Evolutionary conservation across 257 asterid genomes (phyloP).

Genomic region (Fraxinus pennsylvanica): DNA sequence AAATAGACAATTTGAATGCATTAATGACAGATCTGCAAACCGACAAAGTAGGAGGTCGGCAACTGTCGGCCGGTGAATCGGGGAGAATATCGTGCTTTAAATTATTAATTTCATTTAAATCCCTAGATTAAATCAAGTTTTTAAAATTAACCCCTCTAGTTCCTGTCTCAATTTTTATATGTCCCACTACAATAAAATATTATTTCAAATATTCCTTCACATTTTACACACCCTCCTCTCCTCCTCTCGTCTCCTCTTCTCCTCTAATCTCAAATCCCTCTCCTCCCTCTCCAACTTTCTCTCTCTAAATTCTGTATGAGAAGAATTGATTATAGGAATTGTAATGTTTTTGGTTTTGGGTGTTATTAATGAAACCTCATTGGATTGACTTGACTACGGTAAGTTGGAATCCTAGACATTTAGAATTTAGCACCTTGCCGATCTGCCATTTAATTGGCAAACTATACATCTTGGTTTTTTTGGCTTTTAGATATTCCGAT

Average conservation of each 20-base stretch:
- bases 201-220: slow-evolving; percentile 44
- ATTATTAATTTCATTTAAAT: background rate
- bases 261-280: slow-evolving; percentile 1
- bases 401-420: slow-evolving; percentile 21
- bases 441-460: slow-evolving; percentile 12
- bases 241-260: background rate
- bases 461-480: background rate
- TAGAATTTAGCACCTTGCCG: slow-evolving; percentile 10
- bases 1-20: background rate
- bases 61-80: background rate
- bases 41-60: slow-evolving; percentile 66
- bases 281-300: slow-evolving; percentile 16
- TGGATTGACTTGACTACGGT: slow-evolving; percentile 58
- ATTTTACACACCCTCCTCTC: slow-evolving; percentile 13
- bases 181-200: slow-evolving; percentile 31
- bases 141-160: slow-evolving; percentile 15
- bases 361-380: slow-evolving; percentile 54
- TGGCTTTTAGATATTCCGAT: background rate
- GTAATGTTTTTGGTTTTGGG: background rate
- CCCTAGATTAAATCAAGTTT: background rate
- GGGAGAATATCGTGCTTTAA: slow-evolving; percentile 52
- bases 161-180: slow-evolving; percentile 3
- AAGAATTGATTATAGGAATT: slow-evolving; percentile 6
- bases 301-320: slow-evolving; percentile 21
- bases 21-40: slow-evolving; percentile 45